A percentile compares a stretch with the other conserved stretches of the same genome.
Evolutionary conservation across 2,329 filamentous ascomycete genomes (phyloP).

Genomic region (Mycosphaerelloides madeirae): DNA sequence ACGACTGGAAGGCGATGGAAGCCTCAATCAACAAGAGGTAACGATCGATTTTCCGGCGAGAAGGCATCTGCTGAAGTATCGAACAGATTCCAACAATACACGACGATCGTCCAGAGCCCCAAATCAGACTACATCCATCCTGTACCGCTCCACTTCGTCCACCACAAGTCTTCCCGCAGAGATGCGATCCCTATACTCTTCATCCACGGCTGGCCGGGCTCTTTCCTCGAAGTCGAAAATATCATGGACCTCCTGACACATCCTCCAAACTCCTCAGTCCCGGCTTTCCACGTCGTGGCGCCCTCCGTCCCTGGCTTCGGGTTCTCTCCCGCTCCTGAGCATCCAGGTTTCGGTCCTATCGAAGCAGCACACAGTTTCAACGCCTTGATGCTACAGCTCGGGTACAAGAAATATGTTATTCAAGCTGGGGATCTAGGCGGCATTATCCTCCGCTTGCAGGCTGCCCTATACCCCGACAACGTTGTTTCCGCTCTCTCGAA

Average conservation of each 20-base stretch:
- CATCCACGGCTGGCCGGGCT: slow-evolving; percentile 64
- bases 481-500: slow-evolving; percentile 59
- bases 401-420: slow-evolving; percentile 54
- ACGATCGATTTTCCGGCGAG: too few species aligned
- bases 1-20: too few species aligned
- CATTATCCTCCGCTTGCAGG: slow-evolving; percentile 58
- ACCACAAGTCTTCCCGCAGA: slow-evolving; percentile 49
- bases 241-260: slow-evolving; percentile 47
- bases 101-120: too few species aligned
- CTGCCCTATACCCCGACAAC: slow-evolving; percentile 50
- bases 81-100: too few species aligned
- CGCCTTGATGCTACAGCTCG: slow-evolving; percentile 64
- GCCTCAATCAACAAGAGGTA: too few species aligned
- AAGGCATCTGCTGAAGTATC: too few species aligned
- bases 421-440: slow-evolving; percentile 69
- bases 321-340: slow-evolving; percentile 35
- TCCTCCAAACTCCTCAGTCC: slow-evolving; percentile 10
- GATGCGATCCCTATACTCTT: slow-evolving; percentile 63
- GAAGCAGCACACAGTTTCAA: slow-evolving; percentile 41
- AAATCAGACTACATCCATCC: background rate
- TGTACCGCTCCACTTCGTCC: slow-evolving; percentile 56
- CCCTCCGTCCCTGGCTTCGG: slow-evolving; percentile 45
- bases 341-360: slow-evolving; percentile 20
- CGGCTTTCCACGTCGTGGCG: slow-evolving; percentile 46
- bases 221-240: slow-evolving; percentile 62